Evolutionary conservation across 345 rosid genomes (phyloP).

Genomic region (Diplotaxis tenuifolia): DNA sequence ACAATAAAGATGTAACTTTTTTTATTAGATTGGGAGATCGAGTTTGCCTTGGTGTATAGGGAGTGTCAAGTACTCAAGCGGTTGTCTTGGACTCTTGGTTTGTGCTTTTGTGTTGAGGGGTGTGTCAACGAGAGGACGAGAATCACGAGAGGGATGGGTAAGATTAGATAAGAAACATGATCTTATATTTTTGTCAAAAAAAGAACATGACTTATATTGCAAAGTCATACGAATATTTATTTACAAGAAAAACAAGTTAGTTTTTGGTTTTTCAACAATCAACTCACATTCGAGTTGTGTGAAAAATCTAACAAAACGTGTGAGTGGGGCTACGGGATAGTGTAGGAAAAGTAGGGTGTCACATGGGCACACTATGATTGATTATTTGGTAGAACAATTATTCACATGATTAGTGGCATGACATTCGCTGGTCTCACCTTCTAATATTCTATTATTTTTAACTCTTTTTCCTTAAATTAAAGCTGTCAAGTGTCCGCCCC

Average conservation of each 20-base stretch:
- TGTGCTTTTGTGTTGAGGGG: background rate
- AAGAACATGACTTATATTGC: slow-evolving; percentile 5
- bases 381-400: slow-evolving; percentile 25
- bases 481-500: slow-evolving; percentile 4
- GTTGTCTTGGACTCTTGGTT: background rate
- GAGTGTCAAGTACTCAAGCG: background rate
- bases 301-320: background rate
- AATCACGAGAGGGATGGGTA: background rate
- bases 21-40: background rate
- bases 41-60: background rate
- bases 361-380: slow-evolving; percentile 26
- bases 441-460: slow-evolving; percentile 8
- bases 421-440: slow-evolving; percentile 47
- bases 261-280: background rate
- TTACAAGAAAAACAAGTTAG: background rate
- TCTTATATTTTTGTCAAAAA: background rate
- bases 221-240: background rate
- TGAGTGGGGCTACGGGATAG: slow-evolving; percentile 19
- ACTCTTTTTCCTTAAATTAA: background rate
- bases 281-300: slow-evolving; percentile 10
- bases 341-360: slow-evolving; percentile 22
- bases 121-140: slow-evolving; percentile 5
- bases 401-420: slow-evolving; percentile 48
- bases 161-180: background rate
- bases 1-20: background rate